Evolutionary conservation across 2,329 filamentous ascomycete genomes (phyloP), one percentile per base, ranked within the genome.

Genomic region (Dactylonectria estremocensis): DNA sequence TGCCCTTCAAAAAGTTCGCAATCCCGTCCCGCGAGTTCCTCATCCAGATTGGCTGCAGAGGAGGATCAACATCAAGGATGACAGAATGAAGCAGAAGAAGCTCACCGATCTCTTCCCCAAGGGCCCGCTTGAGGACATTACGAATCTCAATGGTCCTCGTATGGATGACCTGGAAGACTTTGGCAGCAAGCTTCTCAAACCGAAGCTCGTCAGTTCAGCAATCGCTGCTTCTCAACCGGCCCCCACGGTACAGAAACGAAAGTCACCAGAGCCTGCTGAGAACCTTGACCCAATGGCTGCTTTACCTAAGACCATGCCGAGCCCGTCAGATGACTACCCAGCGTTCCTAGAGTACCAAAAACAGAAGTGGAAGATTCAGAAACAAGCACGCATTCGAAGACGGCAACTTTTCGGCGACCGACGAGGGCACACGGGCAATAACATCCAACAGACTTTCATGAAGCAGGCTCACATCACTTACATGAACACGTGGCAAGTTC

Each of bases 41-140:
- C 97, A 99, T 82, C 96, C 96, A 0, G 97, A 99, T 61, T 99
- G 96, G 96, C 88, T 99, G 37, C 95, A 98, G 76, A 90, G 94
- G 66, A 89, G 95, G 60, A 98, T 99, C 81, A 94, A 96, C 73
- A 92, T 92, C 80, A 98, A 98, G 80, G 96, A 99, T 64, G 96
- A 99, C 83, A 95, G 92, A 79, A 92, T 98, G 87, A 97, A 99
- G 85, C 96, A 99, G 83, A 97, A 95, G 84, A 99, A 99, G 83
- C 92, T 99, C 85, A 99, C 95, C 0, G 96, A 98, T 77, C 85
- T 99, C 77, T 86, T 78, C 77, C 79, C 91, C 76, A 82, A 92
- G 78, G 90, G 86, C 52, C 92, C 94, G 0, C 80, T 97, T 24
- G 89, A 90, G 13, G 93, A 95, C 72, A 92, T 94, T 83, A 86